Conservation (phyloP, 2,329 filamentous ascomycete genomes). For the Metarhizium anisopliae region DNA sequence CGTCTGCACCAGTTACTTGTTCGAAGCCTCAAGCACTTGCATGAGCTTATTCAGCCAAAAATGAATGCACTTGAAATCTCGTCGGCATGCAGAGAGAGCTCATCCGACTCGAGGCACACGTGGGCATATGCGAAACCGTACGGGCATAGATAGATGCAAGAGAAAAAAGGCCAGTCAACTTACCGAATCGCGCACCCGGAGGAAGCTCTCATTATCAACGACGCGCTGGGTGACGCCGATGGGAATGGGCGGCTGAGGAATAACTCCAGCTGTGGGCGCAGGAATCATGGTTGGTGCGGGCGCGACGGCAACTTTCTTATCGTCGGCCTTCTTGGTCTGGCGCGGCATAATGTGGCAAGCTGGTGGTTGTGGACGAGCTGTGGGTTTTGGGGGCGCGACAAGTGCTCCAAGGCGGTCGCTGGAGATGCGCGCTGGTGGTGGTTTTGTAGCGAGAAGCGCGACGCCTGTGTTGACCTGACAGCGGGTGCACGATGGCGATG, state of each 20-base stretch:
- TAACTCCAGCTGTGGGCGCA: slow-evolving; percentile 3
- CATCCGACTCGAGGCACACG: neutral
- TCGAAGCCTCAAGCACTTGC: neutral
- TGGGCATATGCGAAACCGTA: neutral
- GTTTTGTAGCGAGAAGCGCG: slow-evolving; percentile 3
- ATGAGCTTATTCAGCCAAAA: neutral
- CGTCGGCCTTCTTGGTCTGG: slow-evolving; percentile 34
- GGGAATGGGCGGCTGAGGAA: slow-evolving; percentile 9
- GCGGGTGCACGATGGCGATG: slow-evolving; percentile 6
- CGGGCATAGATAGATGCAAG: neutral
- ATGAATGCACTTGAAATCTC: neutral
- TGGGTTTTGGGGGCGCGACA: slow-evolving; percentile 3
- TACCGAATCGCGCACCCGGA: slow-evolving; percentile 75
- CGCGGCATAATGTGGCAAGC: slow-evolving; percentile 30
- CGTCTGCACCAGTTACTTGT: neutral
- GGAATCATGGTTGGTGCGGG: slow-evolving; percentile 18
- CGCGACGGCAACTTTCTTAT: slow-evolving; percentile 26
- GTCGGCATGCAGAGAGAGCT: neutral
- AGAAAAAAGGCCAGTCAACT: slow-evolving; percentile 27
- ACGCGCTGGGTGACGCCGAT: slow-evolving; percentile 22
- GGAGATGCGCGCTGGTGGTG: slow-evolving; percentile 12
- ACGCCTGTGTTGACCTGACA: slow-evolving; percentile 3
- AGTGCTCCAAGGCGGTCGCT: slow-evolving; percentile 1
- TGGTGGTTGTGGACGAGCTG: neutral
- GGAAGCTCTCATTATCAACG: slow-evolving; percentile 67